Conservation (phyloP, 2,329 filamentous ascomycete species). For the Nannizzia gypsea region DNA sequence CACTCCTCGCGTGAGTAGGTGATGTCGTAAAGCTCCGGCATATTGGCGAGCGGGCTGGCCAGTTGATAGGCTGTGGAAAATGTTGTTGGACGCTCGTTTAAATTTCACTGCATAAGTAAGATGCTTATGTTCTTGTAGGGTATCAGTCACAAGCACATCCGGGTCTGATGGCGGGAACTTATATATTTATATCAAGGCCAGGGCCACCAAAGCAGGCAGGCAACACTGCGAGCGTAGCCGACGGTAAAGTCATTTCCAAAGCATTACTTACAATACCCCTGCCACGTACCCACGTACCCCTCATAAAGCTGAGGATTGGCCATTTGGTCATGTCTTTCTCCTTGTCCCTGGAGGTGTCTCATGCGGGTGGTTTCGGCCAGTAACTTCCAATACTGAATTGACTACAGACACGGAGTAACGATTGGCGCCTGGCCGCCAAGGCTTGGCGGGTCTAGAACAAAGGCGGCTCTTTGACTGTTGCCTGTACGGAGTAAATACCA, state of each 20-base stretch:
- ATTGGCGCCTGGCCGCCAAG: too few relatives aligned
- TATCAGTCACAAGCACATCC: neutral
- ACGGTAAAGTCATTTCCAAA: too few relatives aligned
- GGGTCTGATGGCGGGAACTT: neutral
- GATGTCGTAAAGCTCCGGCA: conserved; percentile 6
- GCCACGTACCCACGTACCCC: neutral
- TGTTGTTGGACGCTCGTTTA: neutral
- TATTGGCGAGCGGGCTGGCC: neutral
- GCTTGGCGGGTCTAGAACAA: too few relatives aligned
- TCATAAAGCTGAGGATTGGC: neutral
- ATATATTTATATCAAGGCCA: neutral
- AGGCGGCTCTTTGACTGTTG: too few relatives aligned
- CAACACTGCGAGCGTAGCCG: neutral
- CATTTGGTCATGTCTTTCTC: neutral
- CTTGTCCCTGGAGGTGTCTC: neutral
- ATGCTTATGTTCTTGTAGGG: neutral
- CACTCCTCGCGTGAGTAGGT: conserved; percentile 17
- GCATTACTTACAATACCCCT: too few relatives aligned
- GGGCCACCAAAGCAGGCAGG: neutral
- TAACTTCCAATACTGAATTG: too few relatives aligned
- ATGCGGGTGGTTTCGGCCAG: too few relatives aligned
- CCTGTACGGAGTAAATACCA: too few relatives aligned
- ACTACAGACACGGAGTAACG: too few relatives aligned
- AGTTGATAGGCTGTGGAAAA: neutral
- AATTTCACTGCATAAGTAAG: too few relatives aligned